Percentiles rank a stretch among this genome's conserved stretches.
These are phyloP conservation scores for Rosa hybrid DNA, from an alignment of 331 rosid genomes.

Conservation along the genomic window DNA sequence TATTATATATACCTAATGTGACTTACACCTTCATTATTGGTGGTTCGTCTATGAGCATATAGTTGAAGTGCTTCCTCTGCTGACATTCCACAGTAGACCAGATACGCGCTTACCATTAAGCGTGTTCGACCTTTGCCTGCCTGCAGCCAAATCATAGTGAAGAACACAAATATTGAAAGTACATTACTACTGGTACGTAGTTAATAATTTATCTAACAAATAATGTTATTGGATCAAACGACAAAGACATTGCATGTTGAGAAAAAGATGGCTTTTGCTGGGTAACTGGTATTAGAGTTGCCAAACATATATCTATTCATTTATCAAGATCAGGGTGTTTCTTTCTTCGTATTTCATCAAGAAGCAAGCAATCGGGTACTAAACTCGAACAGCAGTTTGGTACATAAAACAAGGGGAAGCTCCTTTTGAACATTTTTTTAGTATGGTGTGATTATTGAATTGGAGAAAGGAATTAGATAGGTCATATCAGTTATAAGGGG, in stretches of 20 bases:
- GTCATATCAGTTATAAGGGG: background rate
- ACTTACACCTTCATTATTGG: constrained; percentile 30
- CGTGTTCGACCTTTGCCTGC: constrained; percentile 99
- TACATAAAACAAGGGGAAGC: background rate
- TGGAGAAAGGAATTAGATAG: background rate
- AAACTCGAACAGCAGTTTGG: too few relatives aligned
- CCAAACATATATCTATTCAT: too few relatives aligned
- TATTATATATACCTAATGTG: too few relatives aligned
- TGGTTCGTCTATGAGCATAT: constrained; percentile 84
- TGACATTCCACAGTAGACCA: constrained; percentile 77
- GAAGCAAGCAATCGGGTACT: background rate
- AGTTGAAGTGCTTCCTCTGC: constrained; percentile 82
- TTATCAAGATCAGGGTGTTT: background rate
- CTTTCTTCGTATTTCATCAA: background rate
- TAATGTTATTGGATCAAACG: too few relatives aligned
- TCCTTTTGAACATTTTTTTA: background rate
- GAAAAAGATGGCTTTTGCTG: background rate
- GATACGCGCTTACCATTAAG: constrained; percentile 82
- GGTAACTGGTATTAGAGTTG: too few relatives aligned
- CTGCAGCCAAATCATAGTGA: constrained; percentile 34
- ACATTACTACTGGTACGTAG: background rate
- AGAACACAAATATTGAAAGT: background rate
- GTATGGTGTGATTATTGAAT: background rate
- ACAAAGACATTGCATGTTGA: too few relatives aligned
- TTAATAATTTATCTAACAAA: background rate